Conservation (phyloP, 768 basidiomycete species). For the Lanmaoa pseudosensibilis region DNA sequence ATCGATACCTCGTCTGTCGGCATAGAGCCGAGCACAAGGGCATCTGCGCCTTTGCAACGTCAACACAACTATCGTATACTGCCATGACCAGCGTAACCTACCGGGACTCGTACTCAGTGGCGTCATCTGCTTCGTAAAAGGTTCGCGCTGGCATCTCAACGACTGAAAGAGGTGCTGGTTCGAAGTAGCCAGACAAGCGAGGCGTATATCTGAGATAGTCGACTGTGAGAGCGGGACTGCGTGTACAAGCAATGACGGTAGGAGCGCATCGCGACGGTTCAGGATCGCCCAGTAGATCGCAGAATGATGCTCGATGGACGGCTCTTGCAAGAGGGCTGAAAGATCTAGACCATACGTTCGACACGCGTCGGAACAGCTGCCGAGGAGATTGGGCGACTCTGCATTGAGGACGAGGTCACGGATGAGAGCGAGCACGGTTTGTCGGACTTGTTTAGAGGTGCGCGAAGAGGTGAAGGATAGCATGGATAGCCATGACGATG, state of each 20-base stretch:
- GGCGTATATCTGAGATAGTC: constrained; percentile 61
- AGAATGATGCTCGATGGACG: constrained; percentile 60
- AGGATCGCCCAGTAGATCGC: constrained; percentile 76
- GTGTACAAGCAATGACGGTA: constrained; percentile 54
- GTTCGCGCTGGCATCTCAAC: constrained; percentile 16
- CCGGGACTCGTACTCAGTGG: constrained; percentile 14
- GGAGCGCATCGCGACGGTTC: constrained; percentile 42
- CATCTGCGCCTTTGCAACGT: constrained; percentile 43
- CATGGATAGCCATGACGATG: constrained; percentile 20
- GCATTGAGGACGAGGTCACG: constrained; percentile 49
- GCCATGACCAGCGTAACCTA: not conserved
- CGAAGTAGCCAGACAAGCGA: constrained; percentile 52
- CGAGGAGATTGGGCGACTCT: constrained; percentile 21
- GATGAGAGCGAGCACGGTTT: constrained; percentile 53
- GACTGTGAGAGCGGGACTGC: constrained; percentile 43
- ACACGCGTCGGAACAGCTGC: constrained; percentile 60
- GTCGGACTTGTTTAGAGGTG: constrained; percentile 47
- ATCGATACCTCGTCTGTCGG: constrained; percentile 57
- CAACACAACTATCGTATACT: not conserved
- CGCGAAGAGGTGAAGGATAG: constrained; percentile 23
- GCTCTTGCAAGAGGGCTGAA: constrained; percentile 58
- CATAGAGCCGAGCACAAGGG: constrained; percentile 43
- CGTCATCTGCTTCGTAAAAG: constrained; percentile 8
- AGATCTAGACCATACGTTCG: constrained; percentile 48
- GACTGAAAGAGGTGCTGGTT: constrained; percentile 30